Conservation (phyloP, 306 rosid species). For the Coriaria nepalensis region DNA sequence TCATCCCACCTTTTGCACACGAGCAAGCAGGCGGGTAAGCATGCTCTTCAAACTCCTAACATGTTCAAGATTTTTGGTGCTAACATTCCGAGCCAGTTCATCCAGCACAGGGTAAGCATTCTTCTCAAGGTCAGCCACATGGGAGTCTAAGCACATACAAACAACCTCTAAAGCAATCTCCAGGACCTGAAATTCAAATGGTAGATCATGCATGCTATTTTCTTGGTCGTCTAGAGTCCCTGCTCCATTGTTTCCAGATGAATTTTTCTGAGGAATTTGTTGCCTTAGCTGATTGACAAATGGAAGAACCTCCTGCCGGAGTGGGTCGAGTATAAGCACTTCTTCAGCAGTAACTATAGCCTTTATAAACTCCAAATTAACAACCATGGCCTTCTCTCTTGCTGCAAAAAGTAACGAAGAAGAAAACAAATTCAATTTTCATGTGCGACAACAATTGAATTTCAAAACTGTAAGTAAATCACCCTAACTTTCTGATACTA, state of each 20-base stretch:
- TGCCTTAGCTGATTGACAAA: constrained; percentile 84
- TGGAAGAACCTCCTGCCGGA: constrained; percentile 71
- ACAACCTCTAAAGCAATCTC: constrained; percentile 91
- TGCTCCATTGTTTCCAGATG: constrained; percentile 13
- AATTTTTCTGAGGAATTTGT: constrained; percentile 38
- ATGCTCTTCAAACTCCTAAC: constrained; percentile 94
- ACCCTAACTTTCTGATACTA: constrained; percentile 1
- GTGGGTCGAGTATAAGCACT: constrained; percentile 78
- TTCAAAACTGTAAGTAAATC: background rate
- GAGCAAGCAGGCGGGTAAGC: constrained; percentile 82
- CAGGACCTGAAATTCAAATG: constrained; percentile 92
- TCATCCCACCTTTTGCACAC: constrained; percentile 75
- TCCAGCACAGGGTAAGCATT: constrained; percentile 88
- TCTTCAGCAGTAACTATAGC: constrained; percentile 93
- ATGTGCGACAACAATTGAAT: background rate
- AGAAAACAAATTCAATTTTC: constrained; percentile 1
- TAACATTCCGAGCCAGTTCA: constrained; percentile 89
- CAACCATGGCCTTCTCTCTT: constrained; percentile 98
- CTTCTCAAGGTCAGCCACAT: constrained; percentile 80
- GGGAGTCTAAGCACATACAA: constrained; percentile 63
- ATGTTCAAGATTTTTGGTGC: constrained; percentile 94
- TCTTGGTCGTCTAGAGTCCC: constrained; percentile 45
- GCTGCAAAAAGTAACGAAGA: constrained; percentile 20
- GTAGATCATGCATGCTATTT: constrained; percentile 57
- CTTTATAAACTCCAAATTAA: constrained; percentile 77